Evolutionary conservation across 1,284 basidiomycete genomes (phyloP).

Genomic region (Austropuccinia psidii): DNA sequence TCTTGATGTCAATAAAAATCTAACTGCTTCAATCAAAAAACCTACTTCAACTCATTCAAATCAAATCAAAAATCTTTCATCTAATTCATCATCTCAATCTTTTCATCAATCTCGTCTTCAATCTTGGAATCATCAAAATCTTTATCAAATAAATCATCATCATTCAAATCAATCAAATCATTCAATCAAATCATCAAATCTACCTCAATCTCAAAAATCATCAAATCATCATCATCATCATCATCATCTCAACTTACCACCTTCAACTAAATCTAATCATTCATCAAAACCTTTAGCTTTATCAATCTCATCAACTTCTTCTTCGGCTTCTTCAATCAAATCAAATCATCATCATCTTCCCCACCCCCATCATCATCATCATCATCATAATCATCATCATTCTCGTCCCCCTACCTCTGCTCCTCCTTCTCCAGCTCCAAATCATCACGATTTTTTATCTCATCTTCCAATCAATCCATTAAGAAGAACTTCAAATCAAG

Average conservation of each 20-base stretch:
- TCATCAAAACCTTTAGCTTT: neutral
- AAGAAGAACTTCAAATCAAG: too few relatives aligned
- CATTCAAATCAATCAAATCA: slow-evolving; percentile 15
- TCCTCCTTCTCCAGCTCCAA: neutral
- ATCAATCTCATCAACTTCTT: neutral
- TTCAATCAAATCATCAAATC: neutral
- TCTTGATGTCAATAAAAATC: too few relatives aligned
- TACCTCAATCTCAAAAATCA: neutral
- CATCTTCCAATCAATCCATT: too few relatives aligned
- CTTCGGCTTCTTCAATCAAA: too few relatives aligned
- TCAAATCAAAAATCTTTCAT: neutral
- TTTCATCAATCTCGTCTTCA: neutral
- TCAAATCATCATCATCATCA: neutral
- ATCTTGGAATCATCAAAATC: too few relatives aligned
- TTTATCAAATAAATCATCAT: slow-evolving; percentile 23
- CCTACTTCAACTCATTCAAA: neutral
- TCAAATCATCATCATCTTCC: neutral
- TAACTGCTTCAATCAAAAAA: too few relatives aligned
- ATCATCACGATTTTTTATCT: too few relatives aligned
- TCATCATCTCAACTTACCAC: neutral
- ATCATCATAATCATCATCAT: neutral
- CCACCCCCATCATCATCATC: neutral
- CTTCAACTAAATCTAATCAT: neutral
- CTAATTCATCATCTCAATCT: neutral
- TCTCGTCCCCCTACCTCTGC: slow-evolving; percentile 21